Evolutionary conservation across 1,284 basidiomycete species (phyloP).

Genomic region (Moesziomyces sp.): DNA sequence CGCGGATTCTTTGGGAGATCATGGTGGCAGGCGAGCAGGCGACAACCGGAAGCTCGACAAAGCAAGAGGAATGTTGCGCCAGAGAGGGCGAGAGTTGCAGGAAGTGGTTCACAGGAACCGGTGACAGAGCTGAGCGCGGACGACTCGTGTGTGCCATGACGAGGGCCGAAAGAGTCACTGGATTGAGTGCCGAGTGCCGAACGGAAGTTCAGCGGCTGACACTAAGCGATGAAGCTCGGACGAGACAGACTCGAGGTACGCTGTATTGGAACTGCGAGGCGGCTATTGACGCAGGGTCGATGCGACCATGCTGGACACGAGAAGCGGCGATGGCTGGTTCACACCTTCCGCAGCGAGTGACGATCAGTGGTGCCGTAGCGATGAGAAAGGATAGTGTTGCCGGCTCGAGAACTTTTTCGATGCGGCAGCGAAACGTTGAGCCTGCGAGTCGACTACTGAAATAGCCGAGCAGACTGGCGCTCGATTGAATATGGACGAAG

Average conservation of each 20-base stretch:
- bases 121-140: conserved; percentile 15
- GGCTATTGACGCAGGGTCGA: background rate
- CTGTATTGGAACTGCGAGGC: background rate
- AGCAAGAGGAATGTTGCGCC: conserved; percentile 12
- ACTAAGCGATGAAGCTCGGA: no score
- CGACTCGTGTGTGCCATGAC: conserved; percentile 34
- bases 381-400: no score
- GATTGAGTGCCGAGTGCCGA: no score
- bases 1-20: conserved; percentile 24
- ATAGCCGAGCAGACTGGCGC: no score
- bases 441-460: no score
- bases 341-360: no score
- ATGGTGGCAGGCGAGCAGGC: conserved; percentile 12
- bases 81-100: conserved; percentile 18
- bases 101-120: conserved; percentile 5
- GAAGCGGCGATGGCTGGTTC: no score
- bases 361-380: no score
- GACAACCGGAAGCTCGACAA: conserved; percentile 28
- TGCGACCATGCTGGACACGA: background rate
- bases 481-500: background rate
- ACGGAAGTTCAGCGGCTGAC: no score
- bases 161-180: background rate
- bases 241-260: background rate
- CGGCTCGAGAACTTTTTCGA: no score
- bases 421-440: background rate